Base-by-base conservation (phyloP, 1,284 basidiomycete species). In the Puccinia polysora region DNA sequence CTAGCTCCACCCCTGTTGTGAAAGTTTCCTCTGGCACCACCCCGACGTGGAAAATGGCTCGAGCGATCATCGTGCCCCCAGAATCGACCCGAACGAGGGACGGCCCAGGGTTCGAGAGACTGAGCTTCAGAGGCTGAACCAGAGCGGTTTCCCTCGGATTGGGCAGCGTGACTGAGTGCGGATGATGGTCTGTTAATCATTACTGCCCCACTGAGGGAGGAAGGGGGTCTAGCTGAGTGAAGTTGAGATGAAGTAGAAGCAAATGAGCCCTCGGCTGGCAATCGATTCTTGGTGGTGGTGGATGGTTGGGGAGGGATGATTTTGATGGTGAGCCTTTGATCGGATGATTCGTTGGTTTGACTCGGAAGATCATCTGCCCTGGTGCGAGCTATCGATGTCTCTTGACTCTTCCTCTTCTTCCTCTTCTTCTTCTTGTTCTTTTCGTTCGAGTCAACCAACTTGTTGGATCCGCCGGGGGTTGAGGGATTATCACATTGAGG, bases 61-160 rank as follows among this genome's bases (percentile, higher is more conserved):
- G 55, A 52, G 7, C 65, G 65, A 67, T 67, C 65, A 45, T 67
- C 65, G 28, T 67, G 65, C 15, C 65, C 65, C 65, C 65, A 67
- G n/a, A 67, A 67, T 34, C 65, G 34, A 15, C 65, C 65, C 2
- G 65, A 56, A 25, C 65, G 65, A 43, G 65, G 65, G 43, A 67
- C 34, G 15, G 50, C 38, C 65, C 65, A 67, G 14, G 65, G 65
- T 47, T 67, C 65, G 28, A 62, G 45, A 23, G 59, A 47, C 20
- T 25, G 38, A 3, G 59, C 43, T 55, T 56, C 53, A 14, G 50
- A 55, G 10, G 65, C 38, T 8, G 50, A 43, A 28, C 32, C 38
- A 15, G 65, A 67, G 0, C 36, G 52, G 30, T 56, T 56, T 14
- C 28, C 52, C 28, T 67, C 65, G 7, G 65, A 67, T 32, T 65